Evolutionary conservation across 805 yeast species (phyloP), one percentile per base, ranked within the genome.

Genomic region (Saturnispora kantuleensis): DNA sequence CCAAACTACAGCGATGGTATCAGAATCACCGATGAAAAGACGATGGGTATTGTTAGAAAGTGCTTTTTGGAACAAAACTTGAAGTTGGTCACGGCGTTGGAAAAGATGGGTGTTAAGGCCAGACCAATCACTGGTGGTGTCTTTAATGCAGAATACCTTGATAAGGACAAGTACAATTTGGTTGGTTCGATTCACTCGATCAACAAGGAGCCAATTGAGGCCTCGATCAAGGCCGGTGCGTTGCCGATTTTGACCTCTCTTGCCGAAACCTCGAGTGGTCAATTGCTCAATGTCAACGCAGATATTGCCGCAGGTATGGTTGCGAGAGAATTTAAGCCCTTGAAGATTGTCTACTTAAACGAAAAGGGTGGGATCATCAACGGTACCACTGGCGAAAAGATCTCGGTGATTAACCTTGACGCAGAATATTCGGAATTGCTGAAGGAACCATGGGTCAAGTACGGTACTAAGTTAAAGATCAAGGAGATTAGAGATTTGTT

Each of bases 251-350:
- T 93, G 60, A 93, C 99, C 1, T 90, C 97, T 1, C 68, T 93
- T 55, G 98, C 98, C 8, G 99, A 93, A 67, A 93, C 97, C 15
- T 76, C 93, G 13, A 85, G 93, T 2, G 98, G 99, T 31, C 99
- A 93, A 70, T 84, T 93, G 63, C 74, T 93, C 62, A 93, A 93
- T 57, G 97, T 93, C 49, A 93, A 93, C 61, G 99, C 99, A 7
- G 99, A 93, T 61, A 96, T 93, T 42, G 98, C 97, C 36, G 99
- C 99, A 38, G 95, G 97, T 56, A 97, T 93, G 66, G 74, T 93
- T 53, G 97, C 98, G 18, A 77, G 97, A 59, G 96, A 86, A 42
- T 85, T 93, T 56, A 96, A 93, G 67, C 99, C 99, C 7, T 77
- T 93, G 58, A 93, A 93, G 67, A 90, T 93, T 51, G 98, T 93